Conservation (phyloP, 179 eudicot genomes). For the Silene coronaria region DNA sequence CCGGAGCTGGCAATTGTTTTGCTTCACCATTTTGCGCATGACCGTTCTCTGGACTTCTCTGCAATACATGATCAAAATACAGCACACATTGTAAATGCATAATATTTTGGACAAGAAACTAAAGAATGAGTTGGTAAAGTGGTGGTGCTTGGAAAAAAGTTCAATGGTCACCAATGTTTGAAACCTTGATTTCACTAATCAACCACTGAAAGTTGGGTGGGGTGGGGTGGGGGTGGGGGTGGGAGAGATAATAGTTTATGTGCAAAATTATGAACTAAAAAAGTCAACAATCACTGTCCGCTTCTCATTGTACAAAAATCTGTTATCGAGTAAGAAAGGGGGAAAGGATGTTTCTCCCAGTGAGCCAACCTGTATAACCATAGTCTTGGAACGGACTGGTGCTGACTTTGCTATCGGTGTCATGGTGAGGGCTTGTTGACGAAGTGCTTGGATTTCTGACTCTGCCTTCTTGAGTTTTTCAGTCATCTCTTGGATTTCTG, state of each 20-base stretch:
- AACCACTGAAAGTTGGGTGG: too few relatives aligned
- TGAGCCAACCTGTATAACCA: constrained; percentile 53
- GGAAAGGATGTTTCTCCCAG: background rate
- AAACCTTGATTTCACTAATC: too few relatives aligned
- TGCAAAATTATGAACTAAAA: too few relatives aligned
- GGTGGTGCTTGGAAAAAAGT: background rate
- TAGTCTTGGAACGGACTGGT: constrained; percentile 65
- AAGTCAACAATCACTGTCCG: background rate
- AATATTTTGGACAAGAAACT: background rate
- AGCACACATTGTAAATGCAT: background rate
- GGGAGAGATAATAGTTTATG: too few relatives aligned
- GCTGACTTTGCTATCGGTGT: constrained; percentile 69
- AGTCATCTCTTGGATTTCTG: constrained; percentile 35
- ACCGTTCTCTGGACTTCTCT: constrained; percentile 88
- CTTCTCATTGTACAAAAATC: background rate
- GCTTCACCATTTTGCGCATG: constrained; percentile 61
- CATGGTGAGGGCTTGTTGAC: constrained; percentile 94
- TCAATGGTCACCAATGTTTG: too few relatives aligned
- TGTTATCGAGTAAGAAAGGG: background rate
- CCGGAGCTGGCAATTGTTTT: constrained; percentile 39
- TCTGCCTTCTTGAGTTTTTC: constrained; percentile 81
- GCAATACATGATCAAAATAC: constrained; percentile 24
- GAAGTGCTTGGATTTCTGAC: constrained; percentile 93
- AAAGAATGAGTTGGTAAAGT: background rate
- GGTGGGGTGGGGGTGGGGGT: too few relatives aligned